These are phyloP conservation scores for Hibiscus trionum DNA, from an alignment of 345 rosid species.

Conservation along the genomic window DNA sequence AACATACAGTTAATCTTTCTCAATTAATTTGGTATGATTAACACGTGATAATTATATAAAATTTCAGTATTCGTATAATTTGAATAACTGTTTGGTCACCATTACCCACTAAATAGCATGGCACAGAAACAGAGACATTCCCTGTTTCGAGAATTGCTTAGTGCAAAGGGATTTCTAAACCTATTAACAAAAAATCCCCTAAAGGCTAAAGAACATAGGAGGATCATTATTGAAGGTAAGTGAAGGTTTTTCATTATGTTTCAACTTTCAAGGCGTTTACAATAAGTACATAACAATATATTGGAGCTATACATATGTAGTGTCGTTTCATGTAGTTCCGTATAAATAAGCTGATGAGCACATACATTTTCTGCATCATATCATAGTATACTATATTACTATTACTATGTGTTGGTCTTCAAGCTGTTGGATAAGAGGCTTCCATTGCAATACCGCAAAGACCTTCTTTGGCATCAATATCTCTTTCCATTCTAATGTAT, in stretches of 20 bases:
- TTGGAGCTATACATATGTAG: neutral
- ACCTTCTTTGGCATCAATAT: conserved; percentile 6
- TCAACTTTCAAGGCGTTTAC: neutral
- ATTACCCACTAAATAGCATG: neutral
- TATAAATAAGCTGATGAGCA: neutral
- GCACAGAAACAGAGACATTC: neutral
- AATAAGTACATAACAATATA: neutral
- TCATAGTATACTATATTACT: neutral
- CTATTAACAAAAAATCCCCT: neutral
- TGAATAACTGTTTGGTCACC: too few species aligned
- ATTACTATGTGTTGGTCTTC: neutral
- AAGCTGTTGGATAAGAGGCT: conserved; percentile 16
- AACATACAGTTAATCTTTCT: too few species aligned
- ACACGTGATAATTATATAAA: too few species aligned
- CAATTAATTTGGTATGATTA: too few species aligned
- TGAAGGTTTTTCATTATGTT: neutral
- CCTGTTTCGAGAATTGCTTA: neutral
- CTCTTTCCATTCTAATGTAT: conserved; percentile 9
- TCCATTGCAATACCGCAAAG: conserved; percentile 16
- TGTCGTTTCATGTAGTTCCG: neutral
- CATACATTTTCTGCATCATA: neutral
- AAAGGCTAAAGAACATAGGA: neutral
- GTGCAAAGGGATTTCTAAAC: neutral
- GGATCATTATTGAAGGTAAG: neutral
- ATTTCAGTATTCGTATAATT: too few species aligned